Percentiles rank a stretch among this genome's conserved stretches.
These are phyloP conservation scores for Arthromyces matolae DNA, from an alignment of 768 basidiomycete genomes.

Conservation along the genomic window DNA sequence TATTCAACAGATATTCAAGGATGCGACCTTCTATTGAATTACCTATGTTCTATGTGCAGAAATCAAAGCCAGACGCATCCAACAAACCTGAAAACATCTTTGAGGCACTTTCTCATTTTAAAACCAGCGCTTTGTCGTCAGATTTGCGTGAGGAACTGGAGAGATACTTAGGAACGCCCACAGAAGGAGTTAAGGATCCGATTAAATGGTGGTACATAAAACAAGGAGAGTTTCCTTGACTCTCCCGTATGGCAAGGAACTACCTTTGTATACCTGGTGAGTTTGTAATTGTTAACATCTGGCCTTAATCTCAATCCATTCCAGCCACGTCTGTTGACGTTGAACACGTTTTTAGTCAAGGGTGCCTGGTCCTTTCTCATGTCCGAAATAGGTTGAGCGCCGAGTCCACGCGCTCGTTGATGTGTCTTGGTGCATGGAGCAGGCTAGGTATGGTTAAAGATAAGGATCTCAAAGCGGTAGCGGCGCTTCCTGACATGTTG, in stretches of 20 bases:
- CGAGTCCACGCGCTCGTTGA: background rate
- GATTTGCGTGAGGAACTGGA: slow-evolving; percentile 24
- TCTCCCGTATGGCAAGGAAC: slow-evolving; percentile 30
- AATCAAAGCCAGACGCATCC: background rate
- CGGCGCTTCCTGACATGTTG: background rate
- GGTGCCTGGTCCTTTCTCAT: slow-evolving; percentile 7
- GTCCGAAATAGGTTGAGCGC: slow-evolving; percentile 1
- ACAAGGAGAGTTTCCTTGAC: slow-evolving; percentile 18
- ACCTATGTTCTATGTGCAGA: background rate
- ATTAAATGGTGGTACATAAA: slow-evolving; percentile 29
- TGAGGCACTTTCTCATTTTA: slow-evolving; percentile 9
- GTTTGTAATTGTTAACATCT: slow-evolving; percentile 1
- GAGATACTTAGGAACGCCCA: slow-evolving; percentile 24
- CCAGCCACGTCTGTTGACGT: slow-evolving; percentile 10
- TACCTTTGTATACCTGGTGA: slow-evolving; percentile 25
- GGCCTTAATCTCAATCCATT: background rate
- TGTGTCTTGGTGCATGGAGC: slow-evolving; percentile 23
- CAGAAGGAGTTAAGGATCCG: slow-evolving; percentile 20
- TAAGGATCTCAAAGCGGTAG: slow-evolving; percentile 10
- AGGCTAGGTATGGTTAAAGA: slow-evolving; percentile 11
- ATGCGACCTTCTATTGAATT: slow-evolving; percentile 18
- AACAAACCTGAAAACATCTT: slow-evolving; percentile 23
- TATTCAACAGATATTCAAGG: slow-evolving; percentile 27
- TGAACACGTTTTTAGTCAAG: slow-evolving; percentile 8
- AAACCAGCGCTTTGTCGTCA: background rate